Evolutionary conservation across 2,329 filamentous ascomycete species (phyloP), one percentile per base, ranked within the genome.

Genomic region (Calonectria naviculata): DNA sequence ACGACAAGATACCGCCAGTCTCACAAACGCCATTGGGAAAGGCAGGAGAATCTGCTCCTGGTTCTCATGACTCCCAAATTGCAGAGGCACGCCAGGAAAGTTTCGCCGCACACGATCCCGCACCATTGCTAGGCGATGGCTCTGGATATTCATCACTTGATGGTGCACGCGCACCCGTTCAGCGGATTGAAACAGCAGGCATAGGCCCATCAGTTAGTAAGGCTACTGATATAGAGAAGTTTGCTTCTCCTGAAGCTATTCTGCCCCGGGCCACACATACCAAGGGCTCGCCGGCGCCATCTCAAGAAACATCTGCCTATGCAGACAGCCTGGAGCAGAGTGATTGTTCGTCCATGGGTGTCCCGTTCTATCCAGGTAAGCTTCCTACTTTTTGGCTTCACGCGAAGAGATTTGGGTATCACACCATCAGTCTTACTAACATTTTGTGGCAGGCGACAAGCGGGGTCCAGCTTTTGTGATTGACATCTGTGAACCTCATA

Each of bases 361-460:
- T 69, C 13, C 68, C 56, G 9, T 71, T 60, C 26, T 70, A 62
- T 15, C 68, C 68, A 21, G 68, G 68, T 67, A 44, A 29, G 7
- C 19, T 19, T 9, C 6, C 24, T 7, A 19, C 26, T 1, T n/a
- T 21, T 24, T 26, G 4, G 28, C 24, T 24, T 17, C 24, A n/a
- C n/a, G n/a, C n/a, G n/a, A n/a, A n/a, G n/a, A n/a, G n/a, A n/a
- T n/a, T n/a, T n/a, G n/a, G n/a, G n/a, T n/a, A n/a, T n/a, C n/a
- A n/a, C n/a, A n/a, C n/a, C n/a, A 8, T 44, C n/a, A 4, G 10
- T 36, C 9, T 24, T 8, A 12, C 19, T 24, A 15, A 38, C 49
- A 12, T 34, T 29, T 19, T 2, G 26, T 47, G 29, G 9, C 21
- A 72, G 70, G 70, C 4, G 70, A 72, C 31, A 64, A 54, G 24